Evolutionary conservation across 257 asterid genomes (phyloP).

Genomic region (Mitragyna speciosa): DNA sequence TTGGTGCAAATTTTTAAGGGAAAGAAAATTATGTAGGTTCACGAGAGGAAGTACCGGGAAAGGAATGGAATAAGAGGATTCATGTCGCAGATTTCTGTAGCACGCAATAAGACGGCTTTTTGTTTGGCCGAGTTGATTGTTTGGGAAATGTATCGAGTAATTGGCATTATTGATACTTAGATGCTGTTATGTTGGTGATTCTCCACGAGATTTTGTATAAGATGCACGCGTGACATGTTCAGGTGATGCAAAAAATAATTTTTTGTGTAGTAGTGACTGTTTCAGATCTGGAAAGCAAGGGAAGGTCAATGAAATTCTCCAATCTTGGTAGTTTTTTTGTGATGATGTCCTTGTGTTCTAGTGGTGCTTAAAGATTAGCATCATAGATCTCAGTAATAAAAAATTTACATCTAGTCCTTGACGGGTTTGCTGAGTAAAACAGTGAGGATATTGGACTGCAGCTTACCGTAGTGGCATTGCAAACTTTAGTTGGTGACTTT

Average conservation of each 20-base stretch:
- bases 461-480: not conserved
- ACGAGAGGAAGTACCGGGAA: not conserved
- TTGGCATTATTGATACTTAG: not conserved
- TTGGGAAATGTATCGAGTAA: not conserved
- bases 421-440: not conserved
- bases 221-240: not conserved
- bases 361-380: not conserved
- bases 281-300: not conserved
- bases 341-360: not conserved
- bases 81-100: not conserved
- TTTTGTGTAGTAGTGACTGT: not conserved
- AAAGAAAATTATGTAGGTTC: not conserved
- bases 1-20: too few species aligned
- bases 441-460: not conserved
- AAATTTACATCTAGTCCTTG: not conserved
- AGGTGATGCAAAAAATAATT: not conserved
- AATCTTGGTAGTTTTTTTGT: not conserved
- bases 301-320: not conserved
- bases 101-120: not conserved
- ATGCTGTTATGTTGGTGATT: not conserved
- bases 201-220: too few species aligned
- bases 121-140: not conserved
- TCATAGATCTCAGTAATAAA: not conserved
- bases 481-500: not conserved
- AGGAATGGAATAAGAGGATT: not conserved